These are phyloP conservation scores for Solanum hybrid DNA, from an alignment of 305 asterid species.

Conservation along the genomic window DNA sequence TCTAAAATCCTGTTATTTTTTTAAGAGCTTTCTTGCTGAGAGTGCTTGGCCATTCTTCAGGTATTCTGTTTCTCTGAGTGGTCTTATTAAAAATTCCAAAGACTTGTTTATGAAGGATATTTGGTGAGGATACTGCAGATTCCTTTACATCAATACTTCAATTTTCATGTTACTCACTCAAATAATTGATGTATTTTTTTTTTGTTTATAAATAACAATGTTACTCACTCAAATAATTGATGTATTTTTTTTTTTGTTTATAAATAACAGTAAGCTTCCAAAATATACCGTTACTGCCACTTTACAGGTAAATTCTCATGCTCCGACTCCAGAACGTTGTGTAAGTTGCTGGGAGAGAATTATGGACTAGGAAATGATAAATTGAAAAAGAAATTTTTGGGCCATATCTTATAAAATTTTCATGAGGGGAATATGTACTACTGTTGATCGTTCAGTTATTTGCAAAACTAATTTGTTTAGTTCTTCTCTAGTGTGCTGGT, in stretches of 20 bases:
- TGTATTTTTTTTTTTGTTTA: conserved; percentile 1
- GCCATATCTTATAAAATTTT: not conserved
- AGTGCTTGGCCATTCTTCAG: conserved; percentile 31
- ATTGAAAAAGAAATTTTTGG: not conserved
- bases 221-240: not conserved
- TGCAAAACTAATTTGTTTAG: not conserved
- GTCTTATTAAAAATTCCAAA: conserved; percentile 33
- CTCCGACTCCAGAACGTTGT: not conserved
- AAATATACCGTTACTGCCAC: conserved; percentile 76
- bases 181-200: not conserved
- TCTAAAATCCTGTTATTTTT: not conserved
- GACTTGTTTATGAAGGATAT: conserved; percentile 72
- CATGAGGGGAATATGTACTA: not conserved
- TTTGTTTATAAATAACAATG: conserved; percentile 22
- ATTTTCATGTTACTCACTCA: not conserved
- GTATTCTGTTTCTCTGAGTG: conserved; percentile 54
- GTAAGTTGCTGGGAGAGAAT: not conserved
- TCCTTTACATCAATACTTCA: not conserved
- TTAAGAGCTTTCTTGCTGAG: not conserved
- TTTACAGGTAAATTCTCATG: conserved; percentile 50
- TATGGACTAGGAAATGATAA: not conserved
- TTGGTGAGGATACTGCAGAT: conserved; percentile 37
- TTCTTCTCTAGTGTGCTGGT: conserved; percentile 72
- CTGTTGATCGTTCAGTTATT: not conserved
- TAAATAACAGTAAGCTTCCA: conserved; percentile 62